Evolutionary conservation across 2,329 filamentous ascomycete genomes (phyloP).

Genomic region (Aotearoamyces nothofagi): DNA sequence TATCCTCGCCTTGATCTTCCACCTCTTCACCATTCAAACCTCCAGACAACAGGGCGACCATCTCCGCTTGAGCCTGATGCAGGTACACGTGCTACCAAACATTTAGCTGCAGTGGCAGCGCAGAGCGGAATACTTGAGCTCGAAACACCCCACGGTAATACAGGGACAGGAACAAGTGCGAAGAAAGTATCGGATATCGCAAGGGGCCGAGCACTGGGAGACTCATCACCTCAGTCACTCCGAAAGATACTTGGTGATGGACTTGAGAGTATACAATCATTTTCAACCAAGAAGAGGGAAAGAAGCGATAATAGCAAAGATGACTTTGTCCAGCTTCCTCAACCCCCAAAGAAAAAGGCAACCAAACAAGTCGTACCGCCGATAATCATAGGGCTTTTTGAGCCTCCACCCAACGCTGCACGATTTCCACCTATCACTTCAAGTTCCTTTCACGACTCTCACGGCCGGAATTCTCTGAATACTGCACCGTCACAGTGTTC

Average conservation of each 20-base stretch:
- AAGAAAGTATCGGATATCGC: conserved; percentile 7
- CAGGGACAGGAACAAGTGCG: conserved; percentile 4
- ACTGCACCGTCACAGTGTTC: conserved; percentile 8
- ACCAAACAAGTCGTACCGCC: conserved; percentile 39
- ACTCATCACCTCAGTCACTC: conserved; percentile 19
- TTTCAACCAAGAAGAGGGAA: conserved; percentile 36
- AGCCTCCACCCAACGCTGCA: conserved; percentile 40
- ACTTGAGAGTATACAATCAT: conserved; percentile 11
- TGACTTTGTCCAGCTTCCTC: conserved; percentile 47
- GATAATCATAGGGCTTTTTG: conserved; percentile 48
- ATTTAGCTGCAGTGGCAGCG: neutral
- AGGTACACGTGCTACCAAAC: conserved; percentile 20
- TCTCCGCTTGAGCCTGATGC: conserved; percentile 36
- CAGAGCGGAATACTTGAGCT: neutral
- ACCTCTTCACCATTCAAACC: conserved; percentile 33
- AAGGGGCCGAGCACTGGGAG: conserved; percentile 13
- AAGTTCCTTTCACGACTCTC: conserved; percentile 34
- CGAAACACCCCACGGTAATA: neutral
- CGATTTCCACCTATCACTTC: conserved; percentile 50
- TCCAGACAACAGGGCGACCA: conserved; percentile 25
- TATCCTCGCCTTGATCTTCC: conserved; percentile 35
- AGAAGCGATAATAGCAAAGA: conserved; percentile 35
- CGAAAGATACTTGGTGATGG: conserved; percentile 19
- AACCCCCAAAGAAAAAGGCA: conserved; percentile 49
- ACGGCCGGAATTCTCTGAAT: conserved; percentile 22